phyloP scores from a whole-genome alignment of 345 rosid species.

The Citrus mangshanensis region DNA sequence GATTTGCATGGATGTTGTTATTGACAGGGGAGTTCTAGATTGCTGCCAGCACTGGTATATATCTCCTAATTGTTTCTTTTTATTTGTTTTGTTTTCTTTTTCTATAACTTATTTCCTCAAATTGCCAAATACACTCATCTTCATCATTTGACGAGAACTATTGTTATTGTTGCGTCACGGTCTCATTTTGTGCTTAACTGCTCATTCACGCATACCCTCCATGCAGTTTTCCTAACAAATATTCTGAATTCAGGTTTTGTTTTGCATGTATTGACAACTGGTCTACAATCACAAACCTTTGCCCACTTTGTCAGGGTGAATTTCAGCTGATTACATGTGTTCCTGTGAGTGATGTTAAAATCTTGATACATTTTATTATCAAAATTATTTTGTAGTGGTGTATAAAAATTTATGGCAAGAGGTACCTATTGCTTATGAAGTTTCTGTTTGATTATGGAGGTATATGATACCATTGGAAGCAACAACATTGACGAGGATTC shows the following conservation, averaged over 20 bases:
- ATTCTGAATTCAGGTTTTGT: constrained; percentile 70
- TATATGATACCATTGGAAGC: constrained; percentile 79
- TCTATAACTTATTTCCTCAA: neutral
- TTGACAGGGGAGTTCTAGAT: constrained; percentile 94
- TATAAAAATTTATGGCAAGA: constrained; percentile 17
- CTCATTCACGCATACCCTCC: too few relatives aligned
- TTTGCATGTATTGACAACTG: constrained; percentile 98
- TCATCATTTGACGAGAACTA: neutral
- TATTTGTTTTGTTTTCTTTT: neutral
- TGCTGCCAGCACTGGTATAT: constrained; percentile 93
- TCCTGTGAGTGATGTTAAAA: constrained; percentile 58
- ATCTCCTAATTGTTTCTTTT: constrained; percentile 5
- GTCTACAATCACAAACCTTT: constrained; percentile 93
- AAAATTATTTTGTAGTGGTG: constrained; percentile 15
- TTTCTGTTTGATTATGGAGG: constrained; percentile 50
- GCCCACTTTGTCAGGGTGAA: constrained; percentile 97
- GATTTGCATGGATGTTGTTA: constrained; percentile 93
- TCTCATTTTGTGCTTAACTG: neutral
- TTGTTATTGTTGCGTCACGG: neutral
- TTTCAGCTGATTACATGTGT: constrained; percentile 95
- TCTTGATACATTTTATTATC: constrained; percentile 4
- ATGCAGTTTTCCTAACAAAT: neutral
- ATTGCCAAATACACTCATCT: neutral
- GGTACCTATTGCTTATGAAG: constrained; percentile 19
- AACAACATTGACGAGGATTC: constrained; percentile 69